Evolutionary conservation across 805 yeast species (phyloP), one percentile per base, ranked within the genome.

Genomic region (Millerozyma miso): DNA sequence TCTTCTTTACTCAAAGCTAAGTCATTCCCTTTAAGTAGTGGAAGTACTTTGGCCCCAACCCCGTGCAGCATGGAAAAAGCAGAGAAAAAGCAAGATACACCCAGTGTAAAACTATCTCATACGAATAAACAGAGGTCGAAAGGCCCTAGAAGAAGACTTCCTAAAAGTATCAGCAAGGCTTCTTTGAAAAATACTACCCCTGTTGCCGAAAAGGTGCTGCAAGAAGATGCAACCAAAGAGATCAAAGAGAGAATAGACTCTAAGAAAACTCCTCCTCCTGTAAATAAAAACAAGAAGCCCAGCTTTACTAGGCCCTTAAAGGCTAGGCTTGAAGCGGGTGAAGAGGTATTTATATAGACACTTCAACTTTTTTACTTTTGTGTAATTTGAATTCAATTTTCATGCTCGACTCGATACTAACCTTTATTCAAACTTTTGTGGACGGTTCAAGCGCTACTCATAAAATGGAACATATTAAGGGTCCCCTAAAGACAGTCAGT

Each of bases 61-160:
- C 10, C 6, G 6, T 23, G 6, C 10, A 23, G 29, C 29, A 23
- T 10, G 10, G 10, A 10, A 23, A 23, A 23, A 23, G 10, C 10
- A 23, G 29, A 23, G 29, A 23, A 23, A 10, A 23, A 10, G 10
- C 10, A 10, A 7, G 29, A 23, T 23, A 23, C 29, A 6, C 29
- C 29, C 29, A 10, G 10, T 10, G 29, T 23, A 7, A 23, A 23
- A 23, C 29, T 23, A 23, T 23, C 29, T 23, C 34, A 32, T 32
- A 32, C 72, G 2, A 76, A 67, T 36, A 78, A 77, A 50, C 43
- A 57, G 0, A 59, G 83, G 41, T 61, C 80, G 14, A 71, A 63
- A 42, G 83, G 83, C 0, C 83, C 83, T 0, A 74, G 69, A 51
- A 58, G 82, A 47, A 60, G 73, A 39, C 59, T 73, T 15, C 81